A percentile compares a stretch with the other conserved stretches of the same genome.
Conservation (phyloP, 306 rosid genomes). For the Lithocarpus polystachyus region DNA sequence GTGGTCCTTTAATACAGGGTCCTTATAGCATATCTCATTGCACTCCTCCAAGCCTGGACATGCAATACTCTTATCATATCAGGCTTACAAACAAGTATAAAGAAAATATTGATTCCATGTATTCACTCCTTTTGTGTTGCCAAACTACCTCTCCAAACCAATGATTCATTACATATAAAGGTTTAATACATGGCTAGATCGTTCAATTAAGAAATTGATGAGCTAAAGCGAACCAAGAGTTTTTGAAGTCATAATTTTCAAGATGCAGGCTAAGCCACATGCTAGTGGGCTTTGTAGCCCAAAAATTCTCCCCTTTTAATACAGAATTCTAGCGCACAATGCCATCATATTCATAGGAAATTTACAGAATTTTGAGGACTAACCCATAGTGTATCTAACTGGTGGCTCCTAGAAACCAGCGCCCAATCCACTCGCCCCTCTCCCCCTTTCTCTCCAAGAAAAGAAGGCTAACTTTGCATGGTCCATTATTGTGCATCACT, state of each 20-base stretch:
- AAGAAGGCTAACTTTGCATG: background rate
- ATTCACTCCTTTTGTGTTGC: background rate
- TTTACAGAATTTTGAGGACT: background rate
- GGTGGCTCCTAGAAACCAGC: too few species aligned
- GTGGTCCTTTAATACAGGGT: constrained; percentile 85
- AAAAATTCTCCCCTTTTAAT: background rate
- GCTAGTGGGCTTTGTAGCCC: background rate
- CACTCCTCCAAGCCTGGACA: constrained; percentile 74
- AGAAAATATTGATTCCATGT: background rate
- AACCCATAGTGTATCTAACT: background rate
- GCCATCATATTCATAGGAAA: background rate
- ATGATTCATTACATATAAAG: background rate
- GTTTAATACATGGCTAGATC: background rate
- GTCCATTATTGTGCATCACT: background rate
- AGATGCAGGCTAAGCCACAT: background rate
- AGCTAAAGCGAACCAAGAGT: background rate
- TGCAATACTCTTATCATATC: constrained; percentile 2
- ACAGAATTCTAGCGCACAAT: background rate
- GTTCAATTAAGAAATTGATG: background rate
- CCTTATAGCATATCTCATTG: constrained; percentile 80
- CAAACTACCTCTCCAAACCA: background rate
- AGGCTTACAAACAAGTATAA: background rate
- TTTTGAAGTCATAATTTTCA: background rate
- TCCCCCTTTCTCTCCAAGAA: too few species aligned
- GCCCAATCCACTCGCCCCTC: too few species aligned